Percentiles rank a stretch among this genome's conserved stretches.
Evolutionary conservation across 2,329 filamentous ascomycete species (phyloP).

Genomic region (Lithohypha guttulata): DNA sequence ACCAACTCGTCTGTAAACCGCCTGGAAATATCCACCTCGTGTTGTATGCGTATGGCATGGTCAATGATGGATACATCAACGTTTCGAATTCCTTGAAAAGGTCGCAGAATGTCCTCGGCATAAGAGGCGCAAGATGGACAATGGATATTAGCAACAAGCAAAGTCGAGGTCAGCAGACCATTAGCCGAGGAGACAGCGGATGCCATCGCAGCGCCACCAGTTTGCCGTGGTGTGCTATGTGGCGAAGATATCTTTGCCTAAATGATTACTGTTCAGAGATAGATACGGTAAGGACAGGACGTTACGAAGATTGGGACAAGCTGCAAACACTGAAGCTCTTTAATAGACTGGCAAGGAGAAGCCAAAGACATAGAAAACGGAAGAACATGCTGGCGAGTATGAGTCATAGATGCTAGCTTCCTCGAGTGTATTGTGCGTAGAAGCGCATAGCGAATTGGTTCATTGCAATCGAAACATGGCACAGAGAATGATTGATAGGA

Average conservation of each 20-base stretch:
- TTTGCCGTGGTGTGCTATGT: too few relatives aligned
- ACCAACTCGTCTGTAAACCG: conserved; percentile 29
- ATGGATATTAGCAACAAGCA: conserved; percentile 39
- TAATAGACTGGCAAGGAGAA: too few relatives aligned
- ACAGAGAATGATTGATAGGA: conserved; percentile 1
- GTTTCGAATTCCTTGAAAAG: conserved; percentile 24
- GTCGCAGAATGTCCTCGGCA: conserved; percentile 32
- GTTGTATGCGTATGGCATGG: conserved; percentile 33
- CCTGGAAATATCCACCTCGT: conserved; percentile 25
- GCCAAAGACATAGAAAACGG: conserved; percentile 1
- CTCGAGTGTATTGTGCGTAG: conserved; percentile 1
- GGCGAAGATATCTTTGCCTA: too few relatives aligned
- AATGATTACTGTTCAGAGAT: background rate
- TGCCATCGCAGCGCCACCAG: conserved; percentile 1
- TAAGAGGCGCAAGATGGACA: conserved; percentile 39
- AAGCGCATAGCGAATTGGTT: background rate
- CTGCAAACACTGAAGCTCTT: background rate
- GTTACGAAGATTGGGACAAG: background rate
- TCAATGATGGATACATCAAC: conserved; percentile 35
- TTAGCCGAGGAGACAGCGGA: background rate
- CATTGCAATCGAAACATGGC: conserved; percentile 1
- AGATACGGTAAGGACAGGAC: background rate
- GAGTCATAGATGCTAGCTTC: background rate
- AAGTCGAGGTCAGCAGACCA: conserved; percentile 19
- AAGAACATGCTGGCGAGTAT: background rate